Conservation (phyloP, 768 basidiomycete genomes). For the Leccinum disarticulatum region DNA sequence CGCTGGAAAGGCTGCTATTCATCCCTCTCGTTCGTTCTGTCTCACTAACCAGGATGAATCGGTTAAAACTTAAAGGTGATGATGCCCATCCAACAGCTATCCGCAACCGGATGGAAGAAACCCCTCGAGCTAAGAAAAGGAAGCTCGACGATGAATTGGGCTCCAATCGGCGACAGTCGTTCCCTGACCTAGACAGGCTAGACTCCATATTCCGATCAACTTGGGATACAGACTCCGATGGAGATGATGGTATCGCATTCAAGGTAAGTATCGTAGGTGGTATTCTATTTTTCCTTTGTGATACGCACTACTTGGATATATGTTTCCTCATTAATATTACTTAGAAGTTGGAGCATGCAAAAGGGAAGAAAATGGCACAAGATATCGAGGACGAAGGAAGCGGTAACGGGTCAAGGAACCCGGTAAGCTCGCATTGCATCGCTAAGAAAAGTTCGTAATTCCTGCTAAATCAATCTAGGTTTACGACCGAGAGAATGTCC, state of each 20-base stretch:
- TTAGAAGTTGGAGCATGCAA: background rate
- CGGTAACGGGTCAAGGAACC: background rate
- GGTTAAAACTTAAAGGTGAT: background rate
- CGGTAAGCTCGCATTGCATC: background rate
- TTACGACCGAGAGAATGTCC: background rate
- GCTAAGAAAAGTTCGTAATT: background rate
- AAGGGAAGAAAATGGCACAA: background rate
- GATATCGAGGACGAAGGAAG: background rate
- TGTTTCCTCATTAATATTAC: background rate
- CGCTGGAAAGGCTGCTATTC: constrained; percentile 56
- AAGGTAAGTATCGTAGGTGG: background rate
- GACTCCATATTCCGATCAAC: background rate
- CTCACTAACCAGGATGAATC: background rate
- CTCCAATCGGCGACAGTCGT: background rate
- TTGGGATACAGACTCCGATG: background rate
- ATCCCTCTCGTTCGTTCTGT: background rate
- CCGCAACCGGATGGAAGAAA: background rate
- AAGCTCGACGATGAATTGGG: background rate
- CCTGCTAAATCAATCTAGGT: background rate
- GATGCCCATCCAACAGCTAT: background rate
- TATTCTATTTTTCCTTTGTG: background rate
- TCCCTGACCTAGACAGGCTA: background rate
- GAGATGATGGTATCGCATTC: background rate
- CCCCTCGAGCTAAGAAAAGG: background rate
- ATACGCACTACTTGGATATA: background rate